Base-by-base conservation (phyloP, 2,329 filamentous ascomycete species). In the Cladosporium halotolerans region DNA sequence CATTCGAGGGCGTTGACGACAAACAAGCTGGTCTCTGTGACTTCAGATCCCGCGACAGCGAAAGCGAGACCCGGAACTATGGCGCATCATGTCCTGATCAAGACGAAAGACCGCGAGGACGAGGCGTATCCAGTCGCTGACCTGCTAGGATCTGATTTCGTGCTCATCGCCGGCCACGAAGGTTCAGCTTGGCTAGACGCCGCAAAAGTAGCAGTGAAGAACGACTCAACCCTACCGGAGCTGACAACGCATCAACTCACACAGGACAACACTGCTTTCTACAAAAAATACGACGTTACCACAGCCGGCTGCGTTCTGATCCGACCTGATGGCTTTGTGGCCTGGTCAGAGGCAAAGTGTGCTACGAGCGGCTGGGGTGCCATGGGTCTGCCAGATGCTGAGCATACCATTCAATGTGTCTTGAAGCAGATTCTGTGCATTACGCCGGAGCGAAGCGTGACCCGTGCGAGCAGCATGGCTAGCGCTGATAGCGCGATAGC, bases 51-150 rank as follows among this genome's bases (percentile, higher is more conserved):
- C 13, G 31, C 48, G 9, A 55, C 38, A 28, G 45, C 51, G 31
- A 51, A 51, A 32, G 55, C 45, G n/a, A 44, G 42, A 34, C 41
- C 51, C 36, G 55, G 55, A 32, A 54, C 51, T 28, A 51, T 56
- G 48, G 45, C 51, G 14, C 55, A 54, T 40, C 55, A 56, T 42
- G 52, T 56, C 14, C 16, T 51, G 39, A 31, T 51, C 5, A 40
- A 42, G 43, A 46, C 47, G 4, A 31, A 23, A 19, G 46, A 52
- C 11, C 28, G 39, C 33, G 32, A 46, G 19, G 10, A 28, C 38
- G 28, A 41, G 49, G 45, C 52, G 32, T 28, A 41, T 41, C 55
- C 55, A 7, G 39, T 56, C 14, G 51, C 55, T 13, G 55, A 56
- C 33, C 41, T 56, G 23, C 46, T 56, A 9, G 55, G 55, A 9